Conservation (phyloP, 306 rosid species). For the Casuarina cunninghamiana region DNA sequence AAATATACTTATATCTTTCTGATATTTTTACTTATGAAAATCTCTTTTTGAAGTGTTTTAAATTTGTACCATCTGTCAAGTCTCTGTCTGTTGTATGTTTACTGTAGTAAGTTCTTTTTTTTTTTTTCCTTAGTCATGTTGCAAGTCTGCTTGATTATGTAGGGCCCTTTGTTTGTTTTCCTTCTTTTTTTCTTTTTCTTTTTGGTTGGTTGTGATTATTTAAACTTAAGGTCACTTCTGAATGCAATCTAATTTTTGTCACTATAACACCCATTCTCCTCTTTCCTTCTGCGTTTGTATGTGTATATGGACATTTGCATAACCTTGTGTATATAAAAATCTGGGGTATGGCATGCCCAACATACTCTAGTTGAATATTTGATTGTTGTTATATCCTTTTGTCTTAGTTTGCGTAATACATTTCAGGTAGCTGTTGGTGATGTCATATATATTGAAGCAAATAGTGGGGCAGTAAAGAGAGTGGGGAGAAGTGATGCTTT, state of each 20-base stretch:
- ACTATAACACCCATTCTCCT: not conserved
- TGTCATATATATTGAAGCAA: slow-evolving; percentile 91
- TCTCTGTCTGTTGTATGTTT: not conserved
- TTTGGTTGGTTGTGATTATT: not conserved
- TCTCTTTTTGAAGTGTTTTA: not conserved
- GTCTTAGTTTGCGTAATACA: slow-evolving; percentile 5
- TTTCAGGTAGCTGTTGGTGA: slow-evolving; percentile 91
- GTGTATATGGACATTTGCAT: not conserved
- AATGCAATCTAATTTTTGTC: not conserved
- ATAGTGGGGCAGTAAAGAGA: slow-evolving; percentile 97
- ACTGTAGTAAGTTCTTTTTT: too few relatives aligned
- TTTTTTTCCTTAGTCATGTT: too few relatives aligned
- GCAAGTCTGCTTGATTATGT: too few relatives aligned
- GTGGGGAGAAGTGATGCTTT: slow-evolving; percentile 98
- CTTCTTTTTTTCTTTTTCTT: too few relatives aligned
- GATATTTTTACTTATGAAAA: not conserved
- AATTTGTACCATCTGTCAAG: not conserved
- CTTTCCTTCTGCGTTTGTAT: not conserved
- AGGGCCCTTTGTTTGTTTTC: too few relatives aligned
- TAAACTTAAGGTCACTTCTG: not conserved
- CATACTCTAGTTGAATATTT: not conserved
- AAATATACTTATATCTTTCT: not conserved
- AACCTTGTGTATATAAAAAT: not conserved
- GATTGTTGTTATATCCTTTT: slow-evolving; percentile 2
- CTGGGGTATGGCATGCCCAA: not conserved